These are phyloP conservation scores for Combretum micranthum DNA, from an alignment of 345 rosid genomes.

Conservation along the genomic window DNA sequence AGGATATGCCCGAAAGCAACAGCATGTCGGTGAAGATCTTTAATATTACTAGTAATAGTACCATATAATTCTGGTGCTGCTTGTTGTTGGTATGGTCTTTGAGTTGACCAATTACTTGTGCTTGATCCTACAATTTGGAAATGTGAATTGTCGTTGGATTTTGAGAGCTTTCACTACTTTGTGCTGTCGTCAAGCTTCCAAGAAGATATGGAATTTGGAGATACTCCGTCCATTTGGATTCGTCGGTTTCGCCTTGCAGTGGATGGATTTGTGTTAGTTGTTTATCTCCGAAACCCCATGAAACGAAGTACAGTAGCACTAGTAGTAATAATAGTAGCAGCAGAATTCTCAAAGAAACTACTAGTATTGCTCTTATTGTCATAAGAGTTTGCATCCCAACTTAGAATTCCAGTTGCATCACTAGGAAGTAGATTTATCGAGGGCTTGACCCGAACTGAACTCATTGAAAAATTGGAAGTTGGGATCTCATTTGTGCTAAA, in stretches of 20 bases:
- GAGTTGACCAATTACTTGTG: constrained; percentile 16
- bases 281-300: constrained; percentile 23
- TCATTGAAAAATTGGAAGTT: constrained; percentile 31
- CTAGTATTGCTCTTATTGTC: constrained; percentile 25
- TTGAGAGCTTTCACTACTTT: constrained; percentile 17
- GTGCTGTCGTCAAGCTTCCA: constrained; percentile 22
- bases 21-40: constrained; percentile 32
- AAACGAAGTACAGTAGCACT: constrained; percentile 8
- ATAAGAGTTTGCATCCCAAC: constrained; percentile 25
- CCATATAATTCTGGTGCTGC: constrained; percentile 20
- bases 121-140: constrained; percentile 14
- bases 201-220: constrained; percentile 29
- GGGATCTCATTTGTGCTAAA: constrained; percentile 25
- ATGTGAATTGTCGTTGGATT: constrained; percentile 22
- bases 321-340: background rate
- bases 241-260: constrained; percentile 21
- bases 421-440: constrained; percentile 47
- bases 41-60: background rate
- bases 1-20: constrained; percentile 33
- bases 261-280: constrained; percentile 13
- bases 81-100: constrained; percentile 19
- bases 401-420: constrained; percentile 17
- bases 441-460: constrained; percentile 42
- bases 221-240: constrained; percentile 50
- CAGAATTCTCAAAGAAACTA: constrained; percentile 19